A percentile compares a stretch with the other conserved stretches of the same genome.
Conservation (phyloP, 352 stramenopile species). For the Pythium grandisporangium region DNA sequence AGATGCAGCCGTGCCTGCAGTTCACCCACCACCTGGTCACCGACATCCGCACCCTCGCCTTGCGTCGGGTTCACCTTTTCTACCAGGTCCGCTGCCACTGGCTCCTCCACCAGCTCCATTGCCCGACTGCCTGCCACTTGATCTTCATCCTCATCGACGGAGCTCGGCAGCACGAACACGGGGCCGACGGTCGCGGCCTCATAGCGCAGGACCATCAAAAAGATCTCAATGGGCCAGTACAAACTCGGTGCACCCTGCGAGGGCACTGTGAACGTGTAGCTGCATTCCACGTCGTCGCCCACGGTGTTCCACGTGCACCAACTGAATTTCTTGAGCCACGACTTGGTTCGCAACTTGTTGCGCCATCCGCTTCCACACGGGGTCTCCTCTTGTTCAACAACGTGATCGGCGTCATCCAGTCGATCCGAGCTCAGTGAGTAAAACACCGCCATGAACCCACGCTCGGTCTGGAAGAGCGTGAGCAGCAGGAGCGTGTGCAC, state of each 20-base stretch:
- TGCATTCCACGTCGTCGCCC: conserved; percentile 2
- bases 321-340: conserved; percentile 18
- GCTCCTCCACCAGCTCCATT: too few relatives aligned
- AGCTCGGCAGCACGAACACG: conserved; percentile 8
- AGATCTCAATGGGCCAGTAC: conserved; percentile 19
- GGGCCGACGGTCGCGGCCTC: conserved; percentile 7
- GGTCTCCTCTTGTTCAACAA: conserved; percentile 13
- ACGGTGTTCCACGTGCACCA: conserved; percentile 16
- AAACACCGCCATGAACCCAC: conserved; percentile 12
- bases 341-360: conserved; percentile 4
- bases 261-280: conserved; percentile 15
- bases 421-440: conserved; percentile 10
- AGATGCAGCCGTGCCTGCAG: too few relatives aligned
- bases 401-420: conserved; percentile 9
- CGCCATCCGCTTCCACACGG: conserved; percentile 3
- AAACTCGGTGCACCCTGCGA: conserved; percentile 4
- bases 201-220: conserved; percentile 14
- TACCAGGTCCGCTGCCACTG: too few relatives aligned
- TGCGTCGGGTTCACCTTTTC: too few relatives aligned
- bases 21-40: too few relatives aligned
- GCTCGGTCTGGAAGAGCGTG: conserved; percentile 9
- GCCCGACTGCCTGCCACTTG: too few relatives aligned
- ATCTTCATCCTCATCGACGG: too few relatives aligned
- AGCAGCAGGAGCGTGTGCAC: conserved; percentile 16
- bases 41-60: too few relatives aligned